Base-by-base conservation (phyloP, 2,329 filamentous ascomycete genomes). In the Aspergillus pseudoviridinutans region DNA sequence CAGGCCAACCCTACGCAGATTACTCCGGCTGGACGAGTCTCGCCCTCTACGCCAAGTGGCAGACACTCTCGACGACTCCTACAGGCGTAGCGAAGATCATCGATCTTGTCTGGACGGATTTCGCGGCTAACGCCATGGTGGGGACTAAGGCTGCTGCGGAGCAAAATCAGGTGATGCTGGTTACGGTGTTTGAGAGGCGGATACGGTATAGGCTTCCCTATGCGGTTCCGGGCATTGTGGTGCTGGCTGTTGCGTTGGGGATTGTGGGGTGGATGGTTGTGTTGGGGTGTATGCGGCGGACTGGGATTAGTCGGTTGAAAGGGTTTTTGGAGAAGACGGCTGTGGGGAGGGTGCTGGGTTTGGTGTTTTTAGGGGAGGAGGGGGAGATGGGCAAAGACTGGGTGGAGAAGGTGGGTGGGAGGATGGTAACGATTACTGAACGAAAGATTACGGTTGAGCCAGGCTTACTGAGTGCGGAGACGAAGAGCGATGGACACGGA, bases 91-190 rank as follows among this genome's bases (percentile, higher is more conserved):
- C 69, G 0, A 62, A 66, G 10, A 78, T 80, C 8, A 63, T 79
- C 10, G 76, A 79, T 59, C 65, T 79, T 0, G 70, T 80, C 4
- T 80, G 76, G 73, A 80, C 78, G 0, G 78, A 81, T 55, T 55
- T 77, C 6, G 71, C 73, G 1, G 73, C 78, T 1, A 78, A 76
- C n/a, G 66, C 74, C 1, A 73, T 80, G 0, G 68, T 79, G 0
- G 78, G 78, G 4, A 79, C 75, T 0, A 51, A n/a, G 24, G 56
- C 29, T 32, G 29, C 4, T 14, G 29, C 12, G 46, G 52, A 41
- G 47, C 51, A 0, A 8, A 50, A 12, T 22, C n/a, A 5, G 50
- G 35, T 4, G 25, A 47, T 17, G 25, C 49, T 62, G 2, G 64
- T 77, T 35, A 69, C 59, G 0, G 58, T 69, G 3, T 71, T 66